These are phyloP conservation scores for Metschnikowia corniflorae DNA, from an alignment of 805 yeast species.

Conservation along the genomic window DNA sequence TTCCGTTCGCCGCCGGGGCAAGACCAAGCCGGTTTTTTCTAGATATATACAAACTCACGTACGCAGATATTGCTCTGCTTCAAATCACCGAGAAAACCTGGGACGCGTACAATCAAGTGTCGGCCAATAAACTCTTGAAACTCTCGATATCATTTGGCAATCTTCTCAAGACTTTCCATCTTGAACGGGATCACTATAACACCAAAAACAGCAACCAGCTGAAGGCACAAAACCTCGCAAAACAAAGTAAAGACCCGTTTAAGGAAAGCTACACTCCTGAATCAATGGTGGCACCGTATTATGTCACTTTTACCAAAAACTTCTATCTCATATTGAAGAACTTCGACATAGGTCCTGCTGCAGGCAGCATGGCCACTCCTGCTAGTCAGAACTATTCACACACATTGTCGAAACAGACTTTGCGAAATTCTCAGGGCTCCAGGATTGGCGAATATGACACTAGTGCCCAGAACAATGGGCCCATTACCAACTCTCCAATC, in stretches of 20 bases:
- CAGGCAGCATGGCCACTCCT: slow-evolving; percentile 1
- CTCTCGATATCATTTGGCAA: slow-evolving; percentile 42
- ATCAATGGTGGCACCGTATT: slow-evolving; percentile 19
- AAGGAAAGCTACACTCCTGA: slow-evolving; percentile 8
- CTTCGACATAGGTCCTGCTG: slow-evolving; percentile 34
- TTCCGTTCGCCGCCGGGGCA: slow-evolving; percentile 30
- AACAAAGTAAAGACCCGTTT: slow-evolving; percentile 14
- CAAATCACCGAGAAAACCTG: slow-evolving; percentile 18
- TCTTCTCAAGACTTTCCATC: slow-evolving; percentile 32
- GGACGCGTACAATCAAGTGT: slow-evolving; percentile 27
- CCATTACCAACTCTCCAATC: slow-evolving; percentile 33
- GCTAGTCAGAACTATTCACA: neutral
- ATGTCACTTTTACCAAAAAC: slow-evolving; percentile 33
- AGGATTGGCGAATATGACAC: neutral
- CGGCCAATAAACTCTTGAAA: slow-evolving; percentile 36
- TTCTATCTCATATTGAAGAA: slow-evolving; percentile 33
- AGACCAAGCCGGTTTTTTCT: slow-evolving; percentile 23
- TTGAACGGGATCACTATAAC: slow-evolving; percentile 30
- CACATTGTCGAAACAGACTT: neutral
- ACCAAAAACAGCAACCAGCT: slow-evolving; percentile 20
- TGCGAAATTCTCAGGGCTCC: neutral
- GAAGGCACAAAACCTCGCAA: slow-evolving; percentile 7
- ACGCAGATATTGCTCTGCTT: slow-evolving; percentile 22
- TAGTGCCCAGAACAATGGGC: slow-evolving; percentile 3
- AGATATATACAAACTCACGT: slow-evolving; percentile 28